phyloP scores from a whole-genome alignment of 257 asterid species.

The Scutellaria galericulata region DNA sequence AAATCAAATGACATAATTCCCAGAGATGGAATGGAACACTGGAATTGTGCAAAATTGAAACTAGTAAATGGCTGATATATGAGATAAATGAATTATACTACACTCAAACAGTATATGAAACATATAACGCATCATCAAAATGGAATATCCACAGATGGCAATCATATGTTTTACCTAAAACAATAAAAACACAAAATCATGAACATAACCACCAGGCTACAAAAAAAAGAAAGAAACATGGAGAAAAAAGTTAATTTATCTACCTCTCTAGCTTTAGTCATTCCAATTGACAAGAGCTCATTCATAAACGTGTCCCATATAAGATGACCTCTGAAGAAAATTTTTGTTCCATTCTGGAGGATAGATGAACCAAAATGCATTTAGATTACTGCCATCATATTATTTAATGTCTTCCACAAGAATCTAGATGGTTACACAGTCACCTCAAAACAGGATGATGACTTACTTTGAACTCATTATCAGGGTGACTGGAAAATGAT shows the following conservation, averaged over 20 bases:
- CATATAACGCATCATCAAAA: conserved; percentile 11
- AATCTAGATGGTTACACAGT: conserved; percentile 22
- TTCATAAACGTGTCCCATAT: conserved; percentile 84
- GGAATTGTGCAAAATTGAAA: background rate
- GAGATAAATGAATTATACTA: conserved; percentile 15
- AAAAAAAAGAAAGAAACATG: conserved; percentile 31
- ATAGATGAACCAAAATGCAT: conserved; percentile 34
- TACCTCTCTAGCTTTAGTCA: conserved; percentile 81
- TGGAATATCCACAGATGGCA: background rate
- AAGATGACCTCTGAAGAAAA: conserved; percentile 90
- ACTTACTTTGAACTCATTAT: conserved; percentile 75
- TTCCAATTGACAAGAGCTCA: conserved; percentile 75
- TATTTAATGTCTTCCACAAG: conserved; percentile 29
- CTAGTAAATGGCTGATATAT: conserved; percentile 18
- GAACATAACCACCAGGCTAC: conserved; percentile 6
- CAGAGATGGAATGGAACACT: background rate
- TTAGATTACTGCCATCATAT: conserved; percentile 34
- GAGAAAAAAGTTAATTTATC: conserved; percentile 5
- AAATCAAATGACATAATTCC: conserved; percentile 27
- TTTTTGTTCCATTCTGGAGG: conserved; percentile 67
- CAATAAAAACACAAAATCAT: background rate
- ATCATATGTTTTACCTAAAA: background rate
- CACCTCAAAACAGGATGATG: conserved; percentile 21
- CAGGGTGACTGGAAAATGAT: conserved; percentile 83
- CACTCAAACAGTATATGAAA: conserved; percentile 3